Conservation (phyloP, 148 eudicot genomes). For the Rhododendron molle region DNA sequence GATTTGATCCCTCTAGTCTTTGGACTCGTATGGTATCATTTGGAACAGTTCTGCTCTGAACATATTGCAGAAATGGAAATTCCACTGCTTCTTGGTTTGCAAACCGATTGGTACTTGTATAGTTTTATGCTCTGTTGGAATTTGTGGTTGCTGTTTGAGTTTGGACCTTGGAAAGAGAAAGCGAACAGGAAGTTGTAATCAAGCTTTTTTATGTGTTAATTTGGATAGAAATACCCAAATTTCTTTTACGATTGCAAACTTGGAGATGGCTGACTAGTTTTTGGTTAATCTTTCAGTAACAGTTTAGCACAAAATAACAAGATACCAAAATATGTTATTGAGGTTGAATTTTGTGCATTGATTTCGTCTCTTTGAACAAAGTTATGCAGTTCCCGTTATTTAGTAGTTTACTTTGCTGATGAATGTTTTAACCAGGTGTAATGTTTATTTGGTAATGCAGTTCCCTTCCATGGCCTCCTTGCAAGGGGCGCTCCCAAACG, state of each 20-base stretch:
- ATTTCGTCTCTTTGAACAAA: not conserved
- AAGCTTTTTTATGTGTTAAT: not conserved
- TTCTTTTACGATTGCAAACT: not conserved
- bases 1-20: not conserved
- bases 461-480: constrained; percentile 79
- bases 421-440: not conserved
- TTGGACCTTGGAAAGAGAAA: not conserved
- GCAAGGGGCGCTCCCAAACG: constrained; percentile 69
- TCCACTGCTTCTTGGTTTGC: not conserved
- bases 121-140: not conserved
- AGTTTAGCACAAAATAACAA: not conserved
- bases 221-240: not conserved
- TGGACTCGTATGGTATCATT: not conserved
- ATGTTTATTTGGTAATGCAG: constrained; percentile 34
- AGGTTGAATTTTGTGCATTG: not conserved
- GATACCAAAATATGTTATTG: no score
- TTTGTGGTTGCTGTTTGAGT: not conserved
- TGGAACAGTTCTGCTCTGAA: not conserved
- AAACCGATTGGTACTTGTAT: not conserved
- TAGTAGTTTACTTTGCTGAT: not conserved
- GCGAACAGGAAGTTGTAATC: not conserved
- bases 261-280: constrained; percentile 10
- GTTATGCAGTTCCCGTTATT: not conserved
- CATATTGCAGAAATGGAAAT: not conserved
- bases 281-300: not conserved